phyloP scores from a whole-genome alignment of 1,284 basidiomycete genomes.

The Ustilago cynodontis region DNA sequence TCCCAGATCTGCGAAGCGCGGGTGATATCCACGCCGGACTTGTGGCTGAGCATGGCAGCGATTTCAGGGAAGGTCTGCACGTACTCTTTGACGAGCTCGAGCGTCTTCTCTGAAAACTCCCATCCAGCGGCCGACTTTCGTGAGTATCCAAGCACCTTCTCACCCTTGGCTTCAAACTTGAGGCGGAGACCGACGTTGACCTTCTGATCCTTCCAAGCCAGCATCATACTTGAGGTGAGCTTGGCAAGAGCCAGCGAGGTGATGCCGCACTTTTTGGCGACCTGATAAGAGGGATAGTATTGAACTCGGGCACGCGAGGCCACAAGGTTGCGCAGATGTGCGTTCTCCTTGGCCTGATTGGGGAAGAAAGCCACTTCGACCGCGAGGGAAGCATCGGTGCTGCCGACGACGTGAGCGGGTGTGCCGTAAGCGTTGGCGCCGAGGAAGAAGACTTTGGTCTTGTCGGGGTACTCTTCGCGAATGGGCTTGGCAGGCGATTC shows the following conservation, averaged over 20 bases:
- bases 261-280: slow-evolving; percentile 58
- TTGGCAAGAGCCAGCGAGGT: slow-evolving; percentile 76
- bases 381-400: slow-evolving; percentile 69
- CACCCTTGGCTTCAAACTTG: slow-evolving; percentile 95
- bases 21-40: slow-evolving; percentile 75
- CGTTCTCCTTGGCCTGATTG: slow-evolving; percentile 63
- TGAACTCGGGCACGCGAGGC: slow-evolving; percentile 45
- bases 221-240: slow-evolving; percentile 93
- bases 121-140: slow-evolving; percentile 85
- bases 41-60: slow-evolving; percentile 41
- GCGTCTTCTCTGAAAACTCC: slow-evolving; percentile 92
- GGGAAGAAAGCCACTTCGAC: slow-evolving; percentile 62
- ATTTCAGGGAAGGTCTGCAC: slow-evolving; percentile 72
- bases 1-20: slow-evolving; percentile 81
- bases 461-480: slow-evolving; percentile 88
- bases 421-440: slow-evolving; percentile 93
- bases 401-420: slow-evolving; percentile 88
- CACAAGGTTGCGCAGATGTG: slow-evolving; percentile 56
- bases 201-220: slow-evolving; percentile 80
- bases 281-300: slow-evolving; percentile 55
- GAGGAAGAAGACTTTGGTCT: slow-evolving; percentile 93
- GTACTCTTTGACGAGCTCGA: slow-evolving; percentile 85
- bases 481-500: slow-evolving; percentile 82
- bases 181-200: slow-evolving; percentile 91
- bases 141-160: slow-evolving; percentile 95